Evolutionary conservation across 2,329 filamentous ascomycete genomes (phyloP).

Genomic region (Ceratocystis alfenasii): DNA sequence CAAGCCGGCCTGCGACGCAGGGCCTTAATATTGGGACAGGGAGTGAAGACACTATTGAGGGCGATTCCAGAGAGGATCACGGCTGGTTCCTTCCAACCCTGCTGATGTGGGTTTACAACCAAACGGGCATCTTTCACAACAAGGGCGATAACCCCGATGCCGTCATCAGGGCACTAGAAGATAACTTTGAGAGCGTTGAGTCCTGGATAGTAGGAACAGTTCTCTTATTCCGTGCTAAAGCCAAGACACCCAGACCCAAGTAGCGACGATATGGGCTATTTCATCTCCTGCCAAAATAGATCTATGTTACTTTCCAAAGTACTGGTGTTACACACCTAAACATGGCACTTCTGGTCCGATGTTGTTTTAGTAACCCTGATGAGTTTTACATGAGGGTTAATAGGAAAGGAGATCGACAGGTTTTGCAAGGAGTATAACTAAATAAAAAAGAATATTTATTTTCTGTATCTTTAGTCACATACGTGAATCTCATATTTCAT

Average conservation of each 20-base stretch:
- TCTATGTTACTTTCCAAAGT: too few species aligned
- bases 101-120: constrained; percentile 30
- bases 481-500: too few species aligned
- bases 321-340: too few species aligned
- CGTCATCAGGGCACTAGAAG: constrained; percentile 29
- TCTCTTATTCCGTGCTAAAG: constrained; percentile 29
- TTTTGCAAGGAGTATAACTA: too few species aligned
- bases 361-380: too few species aligned
- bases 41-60: background rate
- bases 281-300: background rate
- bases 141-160: constrained; percentile 30
- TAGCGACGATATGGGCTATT: background rate
- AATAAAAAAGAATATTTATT: too few species aligned
- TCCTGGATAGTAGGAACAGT: constrained; percentile 31
- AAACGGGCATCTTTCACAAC: constrained; percentile 32
- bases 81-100: constrained; percentile 15
- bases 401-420: too few species aligned
- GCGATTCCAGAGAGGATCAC: background rate
- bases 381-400: too few species aligned
- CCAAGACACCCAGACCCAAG: background rate
- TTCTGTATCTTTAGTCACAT: too few species aligned
- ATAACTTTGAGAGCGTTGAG: constrained; percentile 32
- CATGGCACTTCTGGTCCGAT: too few species aligned
- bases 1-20: constrained; percentile 17
- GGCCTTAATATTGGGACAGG: background rate